Evolutionary conservation across 2,329 filamentous ascomycete genomes (phyloP).

Genomic region (Aspergillus texensis): DNA sequence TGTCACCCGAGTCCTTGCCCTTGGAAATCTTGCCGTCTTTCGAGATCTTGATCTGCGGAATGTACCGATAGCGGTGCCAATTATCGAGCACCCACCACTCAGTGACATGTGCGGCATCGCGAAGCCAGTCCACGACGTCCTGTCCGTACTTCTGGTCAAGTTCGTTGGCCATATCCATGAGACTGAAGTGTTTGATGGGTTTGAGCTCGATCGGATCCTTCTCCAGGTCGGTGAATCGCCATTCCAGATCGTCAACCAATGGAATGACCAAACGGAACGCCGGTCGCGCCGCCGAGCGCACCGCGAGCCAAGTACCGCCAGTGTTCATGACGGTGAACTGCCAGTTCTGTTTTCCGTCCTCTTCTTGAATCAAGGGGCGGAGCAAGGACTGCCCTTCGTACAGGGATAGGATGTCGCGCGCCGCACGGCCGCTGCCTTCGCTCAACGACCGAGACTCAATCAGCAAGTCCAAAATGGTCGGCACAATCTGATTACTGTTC

Average conservation of each 20-base stretch:
- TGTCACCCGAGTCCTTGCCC: not conserved
- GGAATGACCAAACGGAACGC: constrained; percentile 35
- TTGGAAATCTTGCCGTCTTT: not conserved
- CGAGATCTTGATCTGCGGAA: constrained; percentile 3
- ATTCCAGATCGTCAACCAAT: constrained; percentile 34
- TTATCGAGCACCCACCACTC: constrained; percentile 37
- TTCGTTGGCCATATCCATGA: constrained; percentile 24
- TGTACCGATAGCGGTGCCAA: constrained; percentile 29
- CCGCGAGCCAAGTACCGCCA: constrained; percentile 33
- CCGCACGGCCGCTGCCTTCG: constrained; percentile 21
- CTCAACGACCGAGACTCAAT: constrained; percentile 34
- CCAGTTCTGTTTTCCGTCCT: constrained; percentile 30
- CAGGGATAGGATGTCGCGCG: constrained; percentile 30
- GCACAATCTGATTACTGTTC: constrained; percentile 34
- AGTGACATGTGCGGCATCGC: constrained; percentile 28
- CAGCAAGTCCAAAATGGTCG: constrained; percentile 35
- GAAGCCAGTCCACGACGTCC: constrained; percentile 24
- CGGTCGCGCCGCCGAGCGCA: constrained; percentile 33
- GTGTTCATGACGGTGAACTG: constrained; percentile 41
- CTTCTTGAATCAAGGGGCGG: constrained; percentile 26
- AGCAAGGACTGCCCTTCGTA: constrained; percentile 40
- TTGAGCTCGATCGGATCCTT: constrained; percentile 29
- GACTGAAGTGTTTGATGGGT: constrained; percentile 27
- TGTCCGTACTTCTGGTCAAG: constrained; percentile 23
- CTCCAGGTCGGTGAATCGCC: constrained; percentile 35